phyloP scores from a whole-genome alignment of 1,139 yeast genomes.

The Nadsonia commutata region DNA sequence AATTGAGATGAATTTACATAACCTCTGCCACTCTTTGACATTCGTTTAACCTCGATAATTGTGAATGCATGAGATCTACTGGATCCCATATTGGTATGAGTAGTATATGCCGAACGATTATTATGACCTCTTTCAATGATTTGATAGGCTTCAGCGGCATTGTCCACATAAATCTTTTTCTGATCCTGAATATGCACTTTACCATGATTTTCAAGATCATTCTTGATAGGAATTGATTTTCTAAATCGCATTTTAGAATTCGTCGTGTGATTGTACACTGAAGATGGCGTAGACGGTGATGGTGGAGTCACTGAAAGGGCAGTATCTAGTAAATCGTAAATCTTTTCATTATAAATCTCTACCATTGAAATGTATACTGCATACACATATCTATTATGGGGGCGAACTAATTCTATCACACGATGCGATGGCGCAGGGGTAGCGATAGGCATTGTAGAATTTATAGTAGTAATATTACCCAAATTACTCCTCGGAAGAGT shows the following conservation, averaged over 20 bases:
- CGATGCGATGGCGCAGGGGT: no score
- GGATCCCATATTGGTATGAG: slow-evolving; percentile 21
- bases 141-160: slow-evolving; percentile 16
- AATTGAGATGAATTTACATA: slow-evolving; percentile 15
- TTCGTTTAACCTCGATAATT: slow-evolving; percentile 20
- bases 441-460: no score
- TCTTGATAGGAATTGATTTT: slow-evolving; percentile 14
- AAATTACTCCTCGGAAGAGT: neutral
- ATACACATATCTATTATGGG: slow-evolving; percentile 12
- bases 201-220: slow-evolving; percentile 14
- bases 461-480: neutral
- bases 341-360: slow-evolving; percentile 23
- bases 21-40: slow-evolving; percentile 11
- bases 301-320: neutral
- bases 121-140: slow-evolving; percentile 18
- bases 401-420: no score
- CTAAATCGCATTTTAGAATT: slow-evolving; percentile 6
- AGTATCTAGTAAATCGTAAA: slow-evolving; percentile 17
- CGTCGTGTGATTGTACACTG: no score
- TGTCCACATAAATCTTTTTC: slow-evolving; percentile 18
- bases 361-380: slow-evolving; percentile 22
- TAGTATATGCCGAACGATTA: slow-evolving; percentile 20
- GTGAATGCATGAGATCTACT: slow-evolving; percentile 29
- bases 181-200: slow-evolving; percentile 14
- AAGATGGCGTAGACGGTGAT: neutral